These are phyloP conservation scores for Fusarium sp. DNA, from an alignment of 2,329 filamentous ascomycete species.

Conservation along the genomic window DNA sequence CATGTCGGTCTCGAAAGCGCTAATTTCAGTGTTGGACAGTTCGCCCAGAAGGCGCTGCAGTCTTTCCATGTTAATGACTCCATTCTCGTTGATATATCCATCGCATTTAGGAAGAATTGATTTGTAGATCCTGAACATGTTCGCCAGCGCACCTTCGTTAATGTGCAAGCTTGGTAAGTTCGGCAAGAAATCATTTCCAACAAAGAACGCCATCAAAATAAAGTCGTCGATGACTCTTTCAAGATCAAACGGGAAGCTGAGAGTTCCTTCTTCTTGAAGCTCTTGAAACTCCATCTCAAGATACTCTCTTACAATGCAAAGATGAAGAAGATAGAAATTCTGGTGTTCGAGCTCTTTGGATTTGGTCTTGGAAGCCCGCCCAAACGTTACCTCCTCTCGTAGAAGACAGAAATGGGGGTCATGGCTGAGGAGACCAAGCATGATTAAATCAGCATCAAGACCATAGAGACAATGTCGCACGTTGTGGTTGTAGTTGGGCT, in stretches of 20 bases:
- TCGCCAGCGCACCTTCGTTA: slow-evolving; percentile 94
- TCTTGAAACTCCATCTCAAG: slow-evolving; percentile 97
- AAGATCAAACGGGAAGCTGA: slow-evolving; percentile 88
- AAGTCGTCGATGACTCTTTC: slow-evolving; percentile 99
- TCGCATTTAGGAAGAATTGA: slow-evolving; percentile 85
- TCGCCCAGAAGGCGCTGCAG: slow-evolving; percentile 83
- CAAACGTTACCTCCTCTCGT: slow-evolving; percentile 97
- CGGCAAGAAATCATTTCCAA: slow-evolving; percentile 98
- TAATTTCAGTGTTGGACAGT: slow-evolving; percentile 86
- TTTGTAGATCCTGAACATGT: slow-evolving; percentile 99
- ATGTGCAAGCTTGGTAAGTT: slow-evolving; percentile 97
- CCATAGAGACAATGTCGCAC: slow-evolving; percentile 97
- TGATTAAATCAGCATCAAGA: slow-evolving; percentile 96
- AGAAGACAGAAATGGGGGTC: slow-evolving; percentile 98
- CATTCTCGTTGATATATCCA: slow-evolving; percentile 96
- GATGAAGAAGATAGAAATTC: slow-evolving; percentile 96
- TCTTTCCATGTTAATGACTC: slow-evolving; percentile 87
- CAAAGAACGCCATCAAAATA: slow-evolving; percentile 99
- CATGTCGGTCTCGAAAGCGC: slow-evolving; percentile 92
- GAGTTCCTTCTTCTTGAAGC: slow-evolving; percentile 75
- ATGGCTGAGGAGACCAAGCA: slow-evolving; percentile 96
- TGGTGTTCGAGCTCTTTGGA: slow-evolving; percentile 98
- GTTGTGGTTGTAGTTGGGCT: slow-evolving; percentile 91
- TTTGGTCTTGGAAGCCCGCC: slow-evolving; percentile 85
- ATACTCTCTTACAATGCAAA: slow-evolving; percentile 98